phyloP scores from a whole-genome alignment of 345 rosid species.

The Hypericum perforatum region DNA sequence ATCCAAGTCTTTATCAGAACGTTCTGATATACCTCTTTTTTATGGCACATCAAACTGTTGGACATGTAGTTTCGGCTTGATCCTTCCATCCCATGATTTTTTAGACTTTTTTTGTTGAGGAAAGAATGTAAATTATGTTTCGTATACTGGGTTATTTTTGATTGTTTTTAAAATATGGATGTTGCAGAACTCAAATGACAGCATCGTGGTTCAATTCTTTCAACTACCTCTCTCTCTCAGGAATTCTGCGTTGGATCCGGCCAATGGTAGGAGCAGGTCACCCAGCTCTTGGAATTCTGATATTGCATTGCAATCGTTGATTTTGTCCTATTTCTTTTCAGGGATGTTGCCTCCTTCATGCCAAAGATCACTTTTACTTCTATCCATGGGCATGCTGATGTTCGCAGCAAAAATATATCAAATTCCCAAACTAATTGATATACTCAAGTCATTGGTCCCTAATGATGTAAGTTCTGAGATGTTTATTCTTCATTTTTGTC shows the following conservation, averaged over 20 bases:
- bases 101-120: background rate
- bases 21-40: no score
- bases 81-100: background rate
- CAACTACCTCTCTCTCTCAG: conserved; percentile 76
- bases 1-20: no score
- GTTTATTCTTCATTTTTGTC: background rate
- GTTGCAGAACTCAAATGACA: conserved; percentile 57
- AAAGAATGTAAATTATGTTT: background rate
- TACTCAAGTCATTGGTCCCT: conserved; percentile 44
- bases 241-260: conserved; percentile 41
- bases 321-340: conserved; percentile 18
- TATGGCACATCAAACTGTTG: no score
- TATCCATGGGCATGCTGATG: conserved; percentile 68
- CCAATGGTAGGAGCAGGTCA: conserved; percentile 40
- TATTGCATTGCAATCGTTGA: conserved; percentile 4
- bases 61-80: background rate
- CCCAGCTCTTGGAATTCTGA: background rate
- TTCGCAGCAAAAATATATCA: conserved; percentile 66
- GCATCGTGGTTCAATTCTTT: conserved; percentile 55
- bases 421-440: conserved; percentile 41
- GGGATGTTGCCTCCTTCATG: conserved; percentile 50
- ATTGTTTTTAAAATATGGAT: conserved; percentile 6
- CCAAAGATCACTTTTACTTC: conserved; percentile 48
- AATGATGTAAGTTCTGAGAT: conserved; percentile 45
- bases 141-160: background rate